These are phyloP conservation scores for Citrus reticulata DNA, from an alignment of 345 rosid species.

Conservation along the genomic window DNA sequence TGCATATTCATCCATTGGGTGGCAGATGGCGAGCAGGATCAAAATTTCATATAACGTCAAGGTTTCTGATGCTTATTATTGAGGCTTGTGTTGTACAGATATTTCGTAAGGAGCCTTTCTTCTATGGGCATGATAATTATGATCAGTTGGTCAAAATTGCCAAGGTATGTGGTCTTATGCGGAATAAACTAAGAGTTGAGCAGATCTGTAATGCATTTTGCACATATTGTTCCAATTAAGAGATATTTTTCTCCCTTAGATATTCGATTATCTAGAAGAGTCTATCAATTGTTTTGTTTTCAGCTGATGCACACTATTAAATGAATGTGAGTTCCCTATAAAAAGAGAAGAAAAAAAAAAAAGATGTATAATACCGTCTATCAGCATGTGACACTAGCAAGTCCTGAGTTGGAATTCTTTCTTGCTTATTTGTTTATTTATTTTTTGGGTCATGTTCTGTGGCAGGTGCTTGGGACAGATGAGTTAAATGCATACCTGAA, in stretches of 20 bases:
- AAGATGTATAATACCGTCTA: not conserved
- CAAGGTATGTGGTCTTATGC: conserved; percentile 49
- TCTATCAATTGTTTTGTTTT: not conserved
- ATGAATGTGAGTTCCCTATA: not conserved
- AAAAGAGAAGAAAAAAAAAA: not conserved
- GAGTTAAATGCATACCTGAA: conserved; percentile 77
- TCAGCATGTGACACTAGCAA: not conserved
- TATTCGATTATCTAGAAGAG: not conserved
- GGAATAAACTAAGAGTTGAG: not conserved
- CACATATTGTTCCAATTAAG: not conserved
- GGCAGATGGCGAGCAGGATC: conserved; percentile 23
- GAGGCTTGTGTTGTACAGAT: conserved; percentile 53
- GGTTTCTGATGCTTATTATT: conserved; percentile 30
- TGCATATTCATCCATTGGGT: conserved; percentile 26
- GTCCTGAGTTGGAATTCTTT: conserved; percentile 1
- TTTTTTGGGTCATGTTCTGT: not conserved
- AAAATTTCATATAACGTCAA: conserved; percentile 17
- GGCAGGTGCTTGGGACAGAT: conserved; percentile 89
- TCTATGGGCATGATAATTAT: conserved; percentile 97
- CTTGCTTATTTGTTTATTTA: not conserved
- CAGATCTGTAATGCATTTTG: not conserved
- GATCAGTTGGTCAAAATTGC: conserved; percentile 98
- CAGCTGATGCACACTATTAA: not conserved
- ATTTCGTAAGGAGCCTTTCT: conserved; percentile 98
- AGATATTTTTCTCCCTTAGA: not conserved